Conservation (phyloP, 768 basidiomycete species). For the Suillus subalutaceus region DNA sequence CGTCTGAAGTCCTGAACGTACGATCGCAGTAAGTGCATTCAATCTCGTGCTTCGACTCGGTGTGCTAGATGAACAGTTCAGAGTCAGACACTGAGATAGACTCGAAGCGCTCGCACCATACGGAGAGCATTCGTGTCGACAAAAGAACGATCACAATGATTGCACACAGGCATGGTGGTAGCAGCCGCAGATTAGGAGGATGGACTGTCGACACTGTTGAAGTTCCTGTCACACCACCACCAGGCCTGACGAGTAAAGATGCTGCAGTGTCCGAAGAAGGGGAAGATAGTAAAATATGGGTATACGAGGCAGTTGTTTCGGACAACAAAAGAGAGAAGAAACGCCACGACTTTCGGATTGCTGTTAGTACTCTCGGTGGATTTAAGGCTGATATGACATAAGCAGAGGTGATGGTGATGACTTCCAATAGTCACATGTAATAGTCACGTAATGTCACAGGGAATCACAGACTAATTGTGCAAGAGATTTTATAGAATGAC, state of each 20-base stretch:
- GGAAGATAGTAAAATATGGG: neutral
- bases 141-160: conserved; percentile 24
- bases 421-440: neutral
- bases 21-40: conserved; percentile 22
- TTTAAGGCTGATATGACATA: neutral
- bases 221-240: conserved; percentile 1
- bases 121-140: conserved; percentile 10
- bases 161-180: conserved; percentile 23
- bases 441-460: neutral
- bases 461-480: neutral
- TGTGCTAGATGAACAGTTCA: neutral
- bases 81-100: neutral
- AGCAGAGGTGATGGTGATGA: neutral
- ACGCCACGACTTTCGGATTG: neutral
- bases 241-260: neutral
- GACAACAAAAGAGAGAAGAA: neutral
- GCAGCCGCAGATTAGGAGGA: neutral
- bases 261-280: too few relatives aligned
- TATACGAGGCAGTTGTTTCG: neutral
- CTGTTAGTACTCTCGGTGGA: neutral
- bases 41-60: neutral
- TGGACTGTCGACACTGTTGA: neutral
- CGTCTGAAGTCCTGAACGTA: conserved; percentile 9
- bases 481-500: neutral
- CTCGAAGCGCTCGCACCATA: conserved; percentile 16